Conservation (phyloP, 148 eudicot species). For the Nepenthes gracilis region DNA sequence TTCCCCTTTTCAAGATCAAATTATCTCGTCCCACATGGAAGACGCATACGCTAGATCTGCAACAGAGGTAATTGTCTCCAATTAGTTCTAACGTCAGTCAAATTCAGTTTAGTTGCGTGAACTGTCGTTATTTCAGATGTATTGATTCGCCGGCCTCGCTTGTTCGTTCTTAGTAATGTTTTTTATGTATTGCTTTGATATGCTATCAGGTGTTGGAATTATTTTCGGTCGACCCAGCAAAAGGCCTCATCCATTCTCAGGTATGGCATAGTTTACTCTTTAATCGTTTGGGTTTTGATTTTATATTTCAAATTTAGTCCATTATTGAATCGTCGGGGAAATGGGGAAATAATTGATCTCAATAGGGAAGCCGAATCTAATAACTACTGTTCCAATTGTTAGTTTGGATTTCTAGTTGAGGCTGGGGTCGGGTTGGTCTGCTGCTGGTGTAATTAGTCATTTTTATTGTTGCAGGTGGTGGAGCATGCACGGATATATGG, state of each 20-base stretch:
- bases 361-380: no score
- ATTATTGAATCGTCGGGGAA: not conserved
- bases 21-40: constrained; percentile 35
- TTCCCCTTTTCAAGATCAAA: not conserved
- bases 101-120: no score
- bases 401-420: not conserved
- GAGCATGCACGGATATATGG: constrained; percentile 71
- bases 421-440: not conserved
- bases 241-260: constrained; percentile 78
- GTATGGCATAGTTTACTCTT: constrained; percentile 15
- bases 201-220: constrained; percentile 59
- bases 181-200: constrained; percentile 1
- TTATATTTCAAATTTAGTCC: not conserved
- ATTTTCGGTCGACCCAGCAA: constrained; percentile 65
- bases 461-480: constrained; percentile 46
- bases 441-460: not conserved
- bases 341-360: no score
- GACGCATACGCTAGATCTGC: constrained; percentile 87
- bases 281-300: not conserved
- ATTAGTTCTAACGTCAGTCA: no score
- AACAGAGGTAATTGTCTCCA: constrained; percentile 35
- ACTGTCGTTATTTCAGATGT: no score
- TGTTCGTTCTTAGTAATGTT: not conserved
- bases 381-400: no score
- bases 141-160: no score